Conservation (phyloP, 1,139 yeast genomes). For the Taphrina flavorubra region DNA sequence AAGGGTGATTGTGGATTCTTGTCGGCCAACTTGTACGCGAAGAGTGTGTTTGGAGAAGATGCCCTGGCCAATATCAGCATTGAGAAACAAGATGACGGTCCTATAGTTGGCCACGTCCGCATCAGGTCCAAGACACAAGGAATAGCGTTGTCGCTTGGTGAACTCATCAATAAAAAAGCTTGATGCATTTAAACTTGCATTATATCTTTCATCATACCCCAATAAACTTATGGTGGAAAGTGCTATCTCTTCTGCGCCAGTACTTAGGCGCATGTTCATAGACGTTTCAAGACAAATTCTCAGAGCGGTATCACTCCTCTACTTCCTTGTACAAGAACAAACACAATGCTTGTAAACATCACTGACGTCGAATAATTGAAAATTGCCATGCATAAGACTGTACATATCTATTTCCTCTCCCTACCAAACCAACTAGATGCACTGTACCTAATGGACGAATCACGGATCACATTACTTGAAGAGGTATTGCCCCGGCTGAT, state of each 20-base stretch:
- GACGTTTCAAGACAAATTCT: background rate
- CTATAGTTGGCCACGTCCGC: constrained; percentile 91
- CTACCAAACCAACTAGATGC: too few species aligned
- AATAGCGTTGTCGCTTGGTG: constrained; percentile 91
- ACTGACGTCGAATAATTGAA: too few species aligned
- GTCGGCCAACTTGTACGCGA: constrained; percentile 91
- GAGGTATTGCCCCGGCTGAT: too few species aligned
- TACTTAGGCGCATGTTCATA: background rate
- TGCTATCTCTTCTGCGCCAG: background rate
- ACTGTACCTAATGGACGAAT: too few species aligned
- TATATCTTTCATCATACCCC: too few species aligned
- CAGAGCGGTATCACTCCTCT: background rate
- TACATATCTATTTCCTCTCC: too few species aligned
- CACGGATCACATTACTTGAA: too few species aligned
- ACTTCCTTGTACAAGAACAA: too few species aligned
- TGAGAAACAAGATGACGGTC: constrained; percentile 73
- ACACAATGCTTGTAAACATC: too few species aligned
- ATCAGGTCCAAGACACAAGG: constrained; percentile 99
- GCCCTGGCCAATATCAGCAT: constrained; percentile 95
- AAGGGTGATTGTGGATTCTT: constrained; percentile 74
- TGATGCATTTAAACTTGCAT: background rate
- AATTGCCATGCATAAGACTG: too few species aligned
- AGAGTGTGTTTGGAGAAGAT: constrained; percentile 95
- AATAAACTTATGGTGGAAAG: too few species aligned
- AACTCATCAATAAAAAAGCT: constrained; percentile 49